A percentile compares a stretch with the other conserved stretches of the same genome.
Evolutionary conservation across 2,329 filamentous ascomycete species (phyloP).

Genomic region (Xylariaceae sp.): DNA sequence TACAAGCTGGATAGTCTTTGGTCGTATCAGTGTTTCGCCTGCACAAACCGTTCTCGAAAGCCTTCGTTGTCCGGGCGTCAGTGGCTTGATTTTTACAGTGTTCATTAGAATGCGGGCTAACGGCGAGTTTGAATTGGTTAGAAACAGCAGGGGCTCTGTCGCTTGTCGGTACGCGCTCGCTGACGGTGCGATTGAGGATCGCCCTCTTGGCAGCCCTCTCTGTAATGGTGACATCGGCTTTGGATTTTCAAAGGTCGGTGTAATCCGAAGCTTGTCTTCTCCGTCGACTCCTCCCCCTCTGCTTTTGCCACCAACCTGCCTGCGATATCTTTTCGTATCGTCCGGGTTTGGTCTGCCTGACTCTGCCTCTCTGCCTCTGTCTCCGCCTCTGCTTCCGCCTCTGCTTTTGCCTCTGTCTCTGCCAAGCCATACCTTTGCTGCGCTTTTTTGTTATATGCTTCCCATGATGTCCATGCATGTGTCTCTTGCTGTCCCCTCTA

Average conservation of each 20-base stretch:
- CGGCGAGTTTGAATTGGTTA: constrained; percentile 24
- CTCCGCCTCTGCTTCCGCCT: too few relatives aligned
- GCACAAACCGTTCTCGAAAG: constrained; percentile 13
- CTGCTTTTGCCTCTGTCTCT: not conserved
- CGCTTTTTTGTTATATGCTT: not conserved
- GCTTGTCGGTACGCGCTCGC: constrained; percentile 18
- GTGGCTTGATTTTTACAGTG: constrained; percentile 12
- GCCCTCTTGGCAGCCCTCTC: constrained; percentile 24
- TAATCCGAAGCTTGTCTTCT: constrained; percentile 23
- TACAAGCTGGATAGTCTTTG: constrained; percentile 2
- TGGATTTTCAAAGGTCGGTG: constrained; percentile 30
- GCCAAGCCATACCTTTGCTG: not conserved
- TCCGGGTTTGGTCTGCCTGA: not conserved
- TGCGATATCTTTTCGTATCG: not conserved
- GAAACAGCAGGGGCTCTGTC: constrained; percentile 17
- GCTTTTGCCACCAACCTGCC: not conserved
- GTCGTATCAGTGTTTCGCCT: constrained; percentile 15
- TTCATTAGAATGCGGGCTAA: constrained; percentile 25
- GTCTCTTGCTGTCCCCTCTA: not conserved
- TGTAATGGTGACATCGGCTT: constrained; percentile 29
- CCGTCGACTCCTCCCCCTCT: constrained; percentile 14
- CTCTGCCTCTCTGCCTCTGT: not conserved
- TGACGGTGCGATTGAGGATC: constrained; percentile 25
- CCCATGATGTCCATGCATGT: constrained; percentile 1
- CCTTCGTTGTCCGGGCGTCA: constrained; percentile 8